Percentiles rank a stretch among this genome's conserved stretches.
These are phyloP conservation scores for Pseudonectria foliicola DNA, from an alignment of 2,329 filamentous ascomycete genomes.

Conservation along the genomic window DNA sequence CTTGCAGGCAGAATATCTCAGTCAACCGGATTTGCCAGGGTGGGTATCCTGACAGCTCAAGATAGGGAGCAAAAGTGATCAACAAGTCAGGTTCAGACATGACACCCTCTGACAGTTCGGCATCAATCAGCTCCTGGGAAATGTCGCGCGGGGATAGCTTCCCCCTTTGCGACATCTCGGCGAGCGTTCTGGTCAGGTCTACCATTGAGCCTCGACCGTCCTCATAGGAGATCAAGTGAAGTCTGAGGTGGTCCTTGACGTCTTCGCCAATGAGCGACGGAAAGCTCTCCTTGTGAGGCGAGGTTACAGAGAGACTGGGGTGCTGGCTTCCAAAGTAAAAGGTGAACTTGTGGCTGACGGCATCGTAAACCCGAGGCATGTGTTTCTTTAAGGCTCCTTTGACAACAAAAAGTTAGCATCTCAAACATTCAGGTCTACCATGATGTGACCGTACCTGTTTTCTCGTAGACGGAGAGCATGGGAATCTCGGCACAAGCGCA, in stretches of 20 bases:
- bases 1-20: slow-evolving; percentile 77
- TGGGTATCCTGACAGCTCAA: slow-evolving; percentile 85
- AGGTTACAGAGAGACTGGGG: slow-evolving; percentile 56
- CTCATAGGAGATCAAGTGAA: slow-evolving; percentile 78
- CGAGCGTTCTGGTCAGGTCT: slow-evolving; percentile 86
- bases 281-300: slow-evolving; percentile 35
- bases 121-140: slow-evolving; percentile 77
- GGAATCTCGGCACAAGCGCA: slow-evolving; percentile 84
- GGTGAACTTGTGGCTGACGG: slow-evolving; percentile 70
- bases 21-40: slow-evolving; percentile 94
- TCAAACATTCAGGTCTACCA: neutral
- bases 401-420: slow-evolving; percentile 8
- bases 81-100: slow-evolving; percentile 88
- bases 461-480: slow-evolving; percentile 84
- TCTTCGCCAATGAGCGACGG: slow-evolving; percentile 22
- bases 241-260: slow-evolving; percentile 37
- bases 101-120: slow-evolving; percentile 71
- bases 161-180: slow-evolving; percentile 87
- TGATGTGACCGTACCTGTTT: slow-evolving; percentile 56
- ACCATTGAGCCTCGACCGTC: slow-evolving; percentile 92
- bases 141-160: slow-evolving; percentile 81
- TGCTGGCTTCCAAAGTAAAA: slow-evolving; percentile 78
- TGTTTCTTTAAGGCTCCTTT: slow-evolving; percentile 82
- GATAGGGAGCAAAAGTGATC: slow-evolving; percentile 75
- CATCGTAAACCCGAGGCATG: slow-evolving; percentile 75